Base-by-base conservation (phyloP, 2,329 filamentous ascomycete species). In the Nothomitra cinnamomea region DNA sequence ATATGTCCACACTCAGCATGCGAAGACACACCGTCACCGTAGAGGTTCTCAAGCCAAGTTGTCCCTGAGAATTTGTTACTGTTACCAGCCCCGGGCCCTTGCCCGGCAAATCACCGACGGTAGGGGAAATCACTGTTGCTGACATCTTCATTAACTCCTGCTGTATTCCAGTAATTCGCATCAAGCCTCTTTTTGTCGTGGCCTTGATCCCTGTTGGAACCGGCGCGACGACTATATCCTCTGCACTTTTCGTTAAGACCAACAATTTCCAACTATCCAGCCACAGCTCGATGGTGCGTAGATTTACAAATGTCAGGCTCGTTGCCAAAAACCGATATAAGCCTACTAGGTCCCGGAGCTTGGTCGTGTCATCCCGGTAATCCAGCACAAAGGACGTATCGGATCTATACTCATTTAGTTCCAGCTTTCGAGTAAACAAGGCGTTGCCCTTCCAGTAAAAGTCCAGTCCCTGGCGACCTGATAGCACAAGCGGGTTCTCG, bases 371-470 rank as follows among this genome's bases (percentile, higher is more conserved):
- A 64, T 94, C 95, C 63, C 92, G 79, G 67, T 95, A 95, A 64
- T 96, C 89, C 48, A 98, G 75, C 48, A 95, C 82, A 64, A 98
- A 98, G 17, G 83, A 85, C 1, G 92, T 98, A 61, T 90, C 79
- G 25, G 73, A 72, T 12, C 24, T 10, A 13, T 50, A 50, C 19
- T 12, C 3, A 12, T 83, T 80, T 6, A 95, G 70, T 59, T 82
- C 80, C 19, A 92, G 75, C 60, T 87, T 86, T 61, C 89, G 83
- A 22, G 92, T 98, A 65, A 95, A 96, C 1, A 98, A 75, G 3
- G 87, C 87, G 66, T 96, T 95, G n/a, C 85, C 89, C 67, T 95
- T 96, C 92, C 92, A 98, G 71, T 95, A 98, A 64, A 98, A 98
- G 0, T 90, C 90, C 87, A 98, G 95, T 38, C 88, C 89, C 67